Evolutionary conservation across 169 alveolate genomes (phyloP).

Genomic region (Plasmodium fragile): DNA sequence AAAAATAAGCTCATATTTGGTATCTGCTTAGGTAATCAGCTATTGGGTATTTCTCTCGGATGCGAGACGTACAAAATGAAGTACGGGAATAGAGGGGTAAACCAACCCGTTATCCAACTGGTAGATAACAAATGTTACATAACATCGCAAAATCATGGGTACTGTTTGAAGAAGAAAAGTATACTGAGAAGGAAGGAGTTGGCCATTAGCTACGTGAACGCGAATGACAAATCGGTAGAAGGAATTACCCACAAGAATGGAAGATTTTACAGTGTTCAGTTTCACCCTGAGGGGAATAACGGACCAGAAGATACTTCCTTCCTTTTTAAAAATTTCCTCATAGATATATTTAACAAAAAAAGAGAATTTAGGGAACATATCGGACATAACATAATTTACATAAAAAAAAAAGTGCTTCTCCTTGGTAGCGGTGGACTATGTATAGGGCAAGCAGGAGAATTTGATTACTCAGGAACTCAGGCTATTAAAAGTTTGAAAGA

Average conservation of each 20-base stretch:
- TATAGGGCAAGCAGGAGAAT: constrained; percentile 94
- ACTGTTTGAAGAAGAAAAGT: constrained; percentile 81
- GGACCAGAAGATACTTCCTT: constrained; percentile 92
- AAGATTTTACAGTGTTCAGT: constrained; percentile 91
- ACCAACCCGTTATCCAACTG: constrained; percentile 91
- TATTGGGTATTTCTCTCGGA: constrained; percentile 90
- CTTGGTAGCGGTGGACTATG: constrained; percentile 90
- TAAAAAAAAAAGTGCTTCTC: constrained; percentile 83
- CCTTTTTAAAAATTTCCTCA: constrained; percentile 86
- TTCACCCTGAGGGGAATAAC: constrained; percentile 91
- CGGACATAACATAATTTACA: constrained; percentile 85
- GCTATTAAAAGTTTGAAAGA: constrained; percentile 92
- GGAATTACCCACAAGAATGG: constrained; percentile 85
- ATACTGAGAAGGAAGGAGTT: constrained; percentile 44
- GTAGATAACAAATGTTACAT: constrained; percentile 90
- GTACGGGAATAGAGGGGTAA: constrained; percentile 90
- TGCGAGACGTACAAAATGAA: constrained; percentile 90
- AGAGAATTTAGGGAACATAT: constrained; percentile 64
- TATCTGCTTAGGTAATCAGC: constrained; percentile 91
- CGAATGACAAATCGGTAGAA: constrained; percentile 90
- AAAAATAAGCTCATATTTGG: constrained; percentile 88
- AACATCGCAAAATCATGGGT: constrained; percentile 92
- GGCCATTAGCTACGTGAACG: constrained; percentile 87
- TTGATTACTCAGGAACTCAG: constrained; percentile 92
- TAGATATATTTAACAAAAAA: constrained; percentile 75